phyloP scores from a whole-genome alignment of 345 rosid species.

The Salix koriyanagi region DNA sequence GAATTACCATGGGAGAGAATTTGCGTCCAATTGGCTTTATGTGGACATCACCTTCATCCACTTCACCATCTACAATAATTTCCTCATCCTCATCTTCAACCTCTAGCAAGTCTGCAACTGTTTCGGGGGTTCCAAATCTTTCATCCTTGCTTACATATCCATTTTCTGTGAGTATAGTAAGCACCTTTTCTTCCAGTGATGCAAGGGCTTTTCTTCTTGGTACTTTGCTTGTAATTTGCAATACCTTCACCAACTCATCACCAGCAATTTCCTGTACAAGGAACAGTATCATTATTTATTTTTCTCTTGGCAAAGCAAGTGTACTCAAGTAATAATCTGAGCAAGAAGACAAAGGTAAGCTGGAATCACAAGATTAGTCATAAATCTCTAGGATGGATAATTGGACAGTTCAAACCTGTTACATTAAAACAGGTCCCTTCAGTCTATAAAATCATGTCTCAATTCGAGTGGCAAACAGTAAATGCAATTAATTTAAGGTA shows the following conservation, averaged over 20 bases:
- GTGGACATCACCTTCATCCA: slow-evolving; percentile 97
- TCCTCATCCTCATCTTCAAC: slow-evolving; percentile 98
- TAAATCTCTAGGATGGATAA: background rate
- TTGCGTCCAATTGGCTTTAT: slow-evolving; percentile 77
- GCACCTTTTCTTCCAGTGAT: slow-evolving; percentile 74
- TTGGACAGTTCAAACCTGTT: background rate
- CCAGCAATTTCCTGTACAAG: slow-evolving; percentile 75
- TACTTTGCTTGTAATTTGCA: slow-evolving; percentile 76
- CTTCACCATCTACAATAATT: slow-evolving; percentile 94
- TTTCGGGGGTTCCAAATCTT: slow-evolving; percentile 49
- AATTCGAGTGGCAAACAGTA: background rate
- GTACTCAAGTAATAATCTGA: background rate
- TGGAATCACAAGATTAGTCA: background rate
- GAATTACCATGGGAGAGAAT: slow-evolving; percentile 63
- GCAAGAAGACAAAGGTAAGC: background rate
- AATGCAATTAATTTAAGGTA: background rate
- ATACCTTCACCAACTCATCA: slow-evolving; percentile 60
- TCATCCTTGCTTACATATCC: slow-evolving; percentile 72
- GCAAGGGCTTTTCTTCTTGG: slow-evolving; percentile 87
- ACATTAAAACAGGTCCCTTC: slow-evolving; percentile 1
- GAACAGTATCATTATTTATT: background rate
- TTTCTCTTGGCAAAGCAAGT: background rate
- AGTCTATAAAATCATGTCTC: background rate
- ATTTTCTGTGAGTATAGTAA: slow-evolving; percentile 71
- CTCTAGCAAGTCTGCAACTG: slow-evolving; percentile 61